Conservation (phyloP, 257 asterid species). For the Scutellaria baicalensis region DNA sequence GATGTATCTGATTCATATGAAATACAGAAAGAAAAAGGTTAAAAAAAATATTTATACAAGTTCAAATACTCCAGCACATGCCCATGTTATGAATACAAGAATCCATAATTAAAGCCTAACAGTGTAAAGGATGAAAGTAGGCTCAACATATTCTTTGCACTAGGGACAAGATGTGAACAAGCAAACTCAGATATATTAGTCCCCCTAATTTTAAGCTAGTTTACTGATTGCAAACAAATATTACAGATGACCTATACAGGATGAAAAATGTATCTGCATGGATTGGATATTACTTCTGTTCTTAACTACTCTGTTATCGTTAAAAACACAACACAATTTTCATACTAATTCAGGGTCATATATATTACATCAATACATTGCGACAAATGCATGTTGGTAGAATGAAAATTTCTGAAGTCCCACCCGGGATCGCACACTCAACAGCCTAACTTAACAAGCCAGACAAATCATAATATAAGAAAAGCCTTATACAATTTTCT, state of each 20-base stretch:
- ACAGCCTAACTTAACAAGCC: background rate
- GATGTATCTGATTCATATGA: constrained; percentile 50
- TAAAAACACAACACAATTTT: background rate
- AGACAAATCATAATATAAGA: background rate
- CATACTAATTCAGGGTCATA: background rate
- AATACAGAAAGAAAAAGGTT: background rate
- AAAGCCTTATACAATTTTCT: background rate
- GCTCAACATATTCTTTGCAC: background rate
- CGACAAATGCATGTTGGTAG: background rate
- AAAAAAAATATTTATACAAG: background rate
- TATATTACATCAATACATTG: background rate
- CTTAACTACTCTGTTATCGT: background rate
- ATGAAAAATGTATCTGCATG: background rate
- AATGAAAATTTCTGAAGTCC: background rate
- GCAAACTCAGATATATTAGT: background rate
- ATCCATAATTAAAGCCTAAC: background rate
- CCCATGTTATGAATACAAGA: background rate
- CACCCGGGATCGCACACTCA: background rate
- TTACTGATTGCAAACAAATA: constrained; percentile 4
- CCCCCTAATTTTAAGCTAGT: background rate
- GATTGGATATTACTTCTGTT: background rate
- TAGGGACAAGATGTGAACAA: background rate
- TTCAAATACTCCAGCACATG: background rate
- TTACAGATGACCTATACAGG: background rate
- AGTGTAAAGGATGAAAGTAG: background rate